phyloP scores from a whole-genome alignment of 2,329 filamentous ascomycete species.

The Gaeumannomyces tritici region DNA sequence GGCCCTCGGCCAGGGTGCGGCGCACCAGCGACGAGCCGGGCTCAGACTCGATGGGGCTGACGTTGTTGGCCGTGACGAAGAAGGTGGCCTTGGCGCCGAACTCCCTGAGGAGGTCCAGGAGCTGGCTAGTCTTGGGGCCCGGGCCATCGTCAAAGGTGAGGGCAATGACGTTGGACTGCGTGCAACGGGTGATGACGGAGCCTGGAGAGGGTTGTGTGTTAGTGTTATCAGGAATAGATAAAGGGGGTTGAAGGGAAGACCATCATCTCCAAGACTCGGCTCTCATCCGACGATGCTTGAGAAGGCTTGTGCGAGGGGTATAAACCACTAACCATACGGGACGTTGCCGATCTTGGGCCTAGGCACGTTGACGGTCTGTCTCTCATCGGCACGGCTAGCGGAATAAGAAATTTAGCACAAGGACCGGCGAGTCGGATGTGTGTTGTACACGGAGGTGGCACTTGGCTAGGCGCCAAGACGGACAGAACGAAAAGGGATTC shows the following conservation, averaged over 20 bases:
- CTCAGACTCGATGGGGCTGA: conserved; percentile 22
- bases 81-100: conserved; percentile 24
- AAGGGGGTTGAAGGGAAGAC: background rate
- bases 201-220: background rate
- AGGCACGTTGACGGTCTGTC: conserved; percentile 12
- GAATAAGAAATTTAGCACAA: conserved; percentile 16
- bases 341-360: conserved; percentile 17
- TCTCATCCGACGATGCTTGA: no score
- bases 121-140: conserved; percentile 19
- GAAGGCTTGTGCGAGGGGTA: background rate
- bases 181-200: conserved; percentile 22
- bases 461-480: background rate
- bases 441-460: conserved; percentile 23
- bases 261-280: no score
- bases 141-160: conserved; percentile 28
- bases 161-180: conserved; percentile 19
- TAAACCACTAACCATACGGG: conserved; percentile 23
- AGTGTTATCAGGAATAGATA: background rate
- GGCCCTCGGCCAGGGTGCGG: conserved; percentile 24
- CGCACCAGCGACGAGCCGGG: conserved; percentile 25
- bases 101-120: conserved; percentile 24
- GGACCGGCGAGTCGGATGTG: conserved; percentile 12
- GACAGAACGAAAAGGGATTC: background rate
- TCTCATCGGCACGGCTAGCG: conserved; percentile 12
- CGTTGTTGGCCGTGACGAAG: conserved; percentile 25